phyloP scores from a whole-genome alignment of 2,329 filamentous ascomycete genomes.

The Diaporthe batatas region DNA sequence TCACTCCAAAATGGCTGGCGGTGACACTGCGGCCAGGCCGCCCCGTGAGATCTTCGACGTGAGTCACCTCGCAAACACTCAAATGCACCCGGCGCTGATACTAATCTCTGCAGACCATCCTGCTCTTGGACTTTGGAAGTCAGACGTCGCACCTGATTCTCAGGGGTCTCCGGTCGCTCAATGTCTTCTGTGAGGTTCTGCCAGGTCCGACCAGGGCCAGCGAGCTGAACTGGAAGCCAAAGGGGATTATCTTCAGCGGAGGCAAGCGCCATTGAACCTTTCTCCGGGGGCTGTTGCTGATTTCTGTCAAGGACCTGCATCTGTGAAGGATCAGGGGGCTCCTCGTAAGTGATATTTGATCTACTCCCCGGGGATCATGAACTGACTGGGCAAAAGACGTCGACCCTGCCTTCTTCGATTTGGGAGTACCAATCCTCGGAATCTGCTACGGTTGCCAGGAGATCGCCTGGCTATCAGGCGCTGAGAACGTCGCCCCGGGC shows the following conservation, averaged over 20 bases:
- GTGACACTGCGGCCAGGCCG: neutral
- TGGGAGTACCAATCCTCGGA: constrained; percentile 70
- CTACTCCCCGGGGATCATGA: neutral
- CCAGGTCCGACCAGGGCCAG: constrained; percentile 87
- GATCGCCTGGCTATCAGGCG: constrained; percentile 73
- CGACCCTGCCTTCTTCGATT: constrained; percentile 84
- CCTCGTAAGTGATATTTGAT: constrained; percentile 53
- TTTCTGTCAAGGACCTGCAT: constrained; percentile 58
- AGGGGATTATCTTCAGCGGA: constrained; percentile 77
- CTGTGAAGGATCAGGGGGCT: constrained; percentile 83
- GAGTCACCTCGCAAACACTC: constrained; percentile 1
- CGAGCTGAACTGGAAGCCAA: constrained; percentile 83
- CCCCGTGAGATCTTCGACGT: constrained; percentile 23
- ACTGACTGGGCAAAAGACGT: constrained; percentile 60
- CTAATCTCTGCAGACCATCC: constrained; percentile 68
- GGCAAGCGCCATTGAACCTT: constrained; percentile 41
- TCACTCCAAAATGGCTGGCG: neutral
- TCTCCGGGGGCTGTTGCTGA: neutral
- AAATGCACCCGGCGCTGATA: neutral
- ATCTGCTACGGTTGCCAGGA: constrained; percentile 56
- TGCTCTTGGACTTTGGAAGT: constrained; percentile 78
- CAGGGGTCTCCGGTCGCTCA: constrained; percentile 80
- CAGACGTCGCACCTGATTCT: constrained; percentile 83
- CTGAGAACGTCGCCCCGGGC: constrained; percentile 75
- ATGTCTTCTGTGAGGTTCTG: constrained; percentile 89